Evolutionary conservation across 495 filamentous ascomycete genomes (phyloP).

Genomic region (Pyrenopolyporus hunteri): DNA sequence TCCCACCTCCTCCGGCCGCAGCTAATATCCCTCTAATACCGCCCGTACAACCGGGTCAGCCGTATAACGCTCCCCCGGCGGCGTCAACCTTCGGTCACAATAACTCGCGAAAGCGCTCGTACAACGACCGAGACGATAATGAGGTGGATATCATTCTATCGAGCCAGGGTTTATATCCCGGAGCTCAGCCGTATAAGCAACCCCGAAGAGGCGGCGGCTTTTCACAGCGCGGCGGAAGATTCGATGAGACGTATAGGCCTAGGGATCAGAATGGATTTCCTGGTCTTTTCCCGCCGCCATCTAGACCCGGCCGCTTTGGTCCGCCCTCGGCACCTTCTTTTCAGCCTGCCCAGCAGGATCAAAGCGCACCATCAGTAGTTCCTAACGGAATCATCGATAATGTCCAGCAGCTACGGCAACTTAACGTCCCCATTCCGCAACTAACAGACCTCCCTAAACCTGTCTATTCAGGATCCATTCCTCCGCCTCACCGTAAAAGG

Average conservation of each 20-base stretch:
- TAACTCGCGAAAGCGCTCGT: slow-evolving; percentile 62
- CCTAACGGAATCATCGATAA: slow-evolving; percentile 71
- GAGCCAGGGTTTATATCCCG: slow-evolving; percentile 38
- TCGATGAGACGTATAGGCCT: slow-evolving; percentile 41
- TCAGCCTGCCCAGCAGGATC: slow-evolving; percentile 33
- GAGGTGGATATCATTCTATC: slow-evolving; percentile 55
- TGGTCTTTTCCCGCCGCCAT: slow-evolving; percentile 7
- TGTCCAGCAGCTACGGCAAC: slow-evolving; percentile 72
- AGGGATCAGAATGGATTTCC: slow-evolving; percentile 26
- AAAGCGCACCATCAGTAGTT: slow-evolving; percentile 49
- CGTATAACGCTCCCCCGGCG: slow-evolving; percentile 6
- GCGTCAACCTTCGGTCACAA: slow-evolving; percentile 23
- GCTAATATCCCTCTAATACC: slow-evolving; percentile 11
- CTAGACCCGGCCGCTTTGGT: slow-evolving; percentile 31
- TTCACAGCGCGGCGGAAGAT: slow-evolving; percentile 56
- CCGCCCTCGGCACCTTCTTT: slow-evolving; percentile 34
- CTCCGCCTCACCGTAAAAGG: slow-evolving; percentile 44
- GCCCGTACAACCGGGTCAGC: slow-evolving; percentile 24
- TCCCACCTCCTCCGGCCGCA: slow-evolving; percentile 35
- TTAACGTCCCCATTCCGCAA: slow-evolving; percentile 66
- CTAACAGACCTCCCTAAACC: slow-evolving; percentile 49
- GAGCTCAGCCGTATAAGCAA: slow-evolving; percentile 71
- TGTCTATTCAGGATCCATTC: slow-evolving; percentile 26
- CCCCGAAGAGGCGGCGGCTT: slow-evolving; percentile 67
- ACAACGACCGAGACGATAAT: slow-evolving; percentile 62